These are phyloP conservation scores for Populus davidiana DNA, from an alignment of 345 rosid species.

Conservation along the genomic window DNA sequence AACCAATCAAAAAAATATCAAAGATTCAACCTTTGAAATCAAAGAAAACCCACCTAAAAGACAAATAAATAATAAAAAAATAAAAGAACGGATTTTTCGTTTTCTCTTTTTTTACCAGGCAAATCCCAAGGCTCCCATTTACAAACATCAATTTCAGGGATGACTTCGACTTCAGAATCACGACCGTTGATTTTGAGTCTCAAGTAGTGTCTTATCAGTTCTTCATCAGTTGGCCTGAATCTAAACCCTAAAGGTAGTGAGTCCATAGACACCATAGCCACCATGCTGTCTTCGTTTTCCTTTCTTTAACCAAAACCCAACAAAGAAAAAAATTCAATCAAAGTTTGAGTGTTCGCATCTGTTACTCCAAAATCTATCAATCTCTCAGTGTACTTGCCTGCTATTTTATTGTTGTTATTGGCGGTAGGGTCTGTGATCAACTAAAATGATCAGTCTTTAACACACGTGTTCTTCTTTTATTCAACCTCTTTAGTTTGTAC, in stretches of 20 bases:
- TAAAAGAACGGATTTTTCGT: background rate
- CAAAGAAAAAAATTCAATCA: background rate
- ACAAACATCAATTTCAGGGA: slow-evolving; percentile 87
- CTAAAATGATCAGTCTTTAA: background rate
- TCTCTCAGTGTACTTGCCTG: background rate
- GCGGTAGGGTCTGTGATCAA: background rate
- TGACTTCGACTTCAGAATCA: slow-evolving; percentile 66
- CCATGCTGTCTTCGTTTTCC: background rate
- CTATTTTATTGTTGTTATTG: background rate
- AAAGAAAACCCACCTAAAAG: background rate
- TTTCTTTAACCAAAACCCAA: background rate
- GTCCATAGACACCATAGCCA: slow-evolving; percentile 47
- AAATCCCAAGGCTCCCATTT: slow-evolving; percentile 98
- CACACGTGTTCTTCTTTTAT: background rate
- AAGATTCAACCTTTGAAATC: slow-evolving; percentile 14
- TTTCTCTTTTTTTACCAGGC: slow-evolving; percentile 43
- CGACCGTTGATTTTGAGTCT: slow-evolving; percentile 83
- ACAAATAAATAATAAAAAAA: background rate
- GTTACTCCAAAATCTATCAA: background rate
- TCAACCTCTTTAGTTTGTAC: background rate
- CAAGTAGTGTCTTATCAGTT: slow-evolving; percentile 82
- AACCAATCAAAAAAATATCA: slow-evolving; percentile 5
- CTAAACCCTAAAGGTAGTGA: slow-evolving; percentile 79
- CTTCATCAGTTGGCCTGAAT: slow-evolving; percentile 91
- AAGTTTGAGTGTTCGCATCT: background rate